Conservation (phyloP, 2,329 filamentous ascomycete genomes). For the Colletotrichum noveboracense region DNA sequence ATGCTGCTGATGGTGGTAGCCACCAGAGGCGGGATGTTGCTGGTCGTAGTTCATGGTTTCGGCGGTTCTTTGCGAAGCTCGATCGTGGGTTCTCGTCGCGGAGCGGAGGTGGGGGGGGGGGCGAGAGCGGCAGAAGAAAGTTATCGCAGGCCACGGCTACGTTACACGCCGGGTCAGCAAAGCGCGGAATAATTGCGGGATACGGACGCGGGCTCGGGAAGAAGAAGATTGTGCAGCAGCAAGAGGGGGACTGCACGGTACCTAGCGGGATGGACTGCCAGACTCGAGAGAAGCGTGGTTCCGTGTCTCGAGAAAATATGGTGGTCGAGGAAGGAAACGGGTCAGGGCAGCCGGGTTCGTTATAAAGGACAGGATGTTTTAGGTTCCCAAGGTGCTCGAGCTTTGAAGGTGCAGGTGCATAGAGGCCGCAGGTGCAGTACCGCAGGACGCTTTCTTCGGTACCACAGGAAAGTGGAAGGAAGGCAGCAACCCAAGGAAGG, state of each 20-base stretch:
- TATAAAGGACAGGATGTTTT: constrained; percentile 2
- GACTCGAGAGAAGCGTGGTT: not conserved
- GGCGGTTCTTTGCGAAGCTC: not conserved
- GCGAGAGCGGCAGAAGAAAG: not conserved
- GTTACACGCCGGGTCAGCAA: not conserved
- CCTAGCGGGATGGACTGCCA: not conserved
- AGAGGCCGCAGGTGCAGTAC: not conserved
- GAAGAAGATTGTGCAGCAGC: not conserved
- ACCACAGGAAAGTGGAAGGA: not conserved
- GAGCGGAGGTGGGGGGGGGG: not conserved
- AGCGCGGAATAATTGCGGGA: not conserved
- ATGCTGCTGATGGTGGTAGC: constrained; percentile 13
- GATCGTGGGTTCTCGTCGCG: not conserved
- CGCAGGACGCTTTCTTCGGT: not conserved
- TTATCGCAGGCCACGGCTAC: not conserved
- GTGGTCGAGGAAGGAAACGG: not conserved
- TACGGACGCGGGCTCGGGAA: not conserved
- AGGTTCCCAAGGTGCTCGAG: constrained; percentile 8
- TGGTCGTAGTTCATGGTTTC: constrained; percentile 22
- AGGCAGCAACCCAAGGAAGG: not conserved
- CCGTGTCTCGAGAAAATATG: not conserved
- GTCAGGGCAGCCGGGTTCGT: not conserved
- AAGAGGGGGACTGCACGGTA: not conserved
- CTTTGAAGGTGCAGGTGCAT: not conserved
- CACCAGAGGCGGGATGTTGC: constrained; percentile 4